Evolutionary conservation across 257 asterid genomes (phyloP).

Genomic region (Rhazya stricta): DNA sequence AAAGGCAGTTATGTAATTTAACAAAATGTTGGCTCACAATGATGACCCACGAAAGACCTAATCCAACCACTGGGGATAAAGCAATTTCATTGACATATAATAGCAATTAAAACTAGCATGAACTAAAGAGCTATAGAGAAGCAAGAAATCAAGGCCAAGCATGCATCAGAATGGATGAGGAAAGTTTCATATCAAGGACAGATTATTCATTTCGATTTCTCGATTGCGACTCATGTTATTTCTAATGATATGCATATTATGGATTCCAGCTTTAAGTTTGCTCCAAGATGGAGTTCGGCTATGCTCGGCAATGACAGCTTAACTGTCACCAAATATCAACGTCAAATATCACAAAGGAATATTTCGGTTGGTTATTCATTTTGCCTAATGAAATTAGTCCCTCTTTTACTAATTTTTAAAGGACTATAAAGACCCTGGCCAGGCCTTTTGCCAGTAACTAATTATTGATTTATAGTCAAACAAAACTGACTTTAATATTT

Average conservation of each 20-base stretch:
- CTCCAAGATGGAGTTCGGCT: background rate
- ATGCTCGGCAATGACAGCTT: constrained; percentile 12
- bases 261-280: constrained; percentile 5
- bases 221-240: constrained; percentile 7
- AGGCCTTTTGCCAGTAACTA: too few relatives aligned
- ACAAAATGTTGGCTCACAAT: constrained; percentile 1
- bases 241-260: background rate
- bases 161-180: background rate
- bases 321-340: constrained; percentile 9
- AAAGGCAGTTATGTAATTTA: background rate
- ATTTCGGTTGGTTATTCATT: background rate
- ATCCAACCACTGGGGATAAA: constrained; percentile 17
- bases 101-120: background rate
- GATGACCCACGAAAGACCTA: constrained; percentile 17
- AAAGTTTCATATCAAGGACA: too few relatives aligned
- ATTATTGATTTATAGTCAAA: background rate
- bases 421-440: background rate
- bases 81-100: background rate
- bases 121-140: background rate
- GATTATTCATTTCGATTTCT: background rate
- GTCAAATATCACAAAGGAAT: constrained; percentile 3
- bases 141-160: background rate
- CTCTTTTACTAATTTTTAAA: background rate
- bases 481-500: background rate
- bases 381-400: background rate